These are phyloP conservation scores for Nakazawaea wyomingensis DNA, from an alignment of 805 yeast genomes.

Conservation along the genomic window DNA sequence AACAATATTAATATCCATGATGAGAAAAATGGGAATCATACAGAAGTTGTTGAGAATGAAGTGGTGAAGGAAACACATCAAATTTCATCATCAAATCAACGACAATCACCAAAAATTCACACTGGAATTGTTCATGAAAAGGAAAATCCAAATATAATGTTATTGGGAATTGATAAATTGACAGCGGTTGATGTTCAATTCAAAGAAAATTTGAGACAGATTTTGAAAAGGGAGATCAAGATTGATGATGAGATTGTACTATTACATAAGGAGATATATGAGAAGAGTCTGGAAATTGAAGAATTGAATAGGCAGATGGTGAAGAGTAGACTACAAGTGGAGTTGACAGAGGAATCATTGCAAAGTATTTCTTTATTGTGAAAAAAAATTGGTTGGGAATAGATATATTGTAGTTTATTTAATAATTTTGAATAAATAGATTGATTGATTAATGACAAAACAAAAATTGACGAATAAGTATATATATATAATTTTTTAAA, in stretches of 20 bases:
- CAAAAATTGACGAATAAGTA: too few species aligned
- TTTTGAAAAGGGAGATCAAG: slow-evolving; percentile 15
- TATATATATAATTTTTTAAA: too few species aligned
- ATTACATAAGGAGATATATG: slow-evolving; percentile 17
- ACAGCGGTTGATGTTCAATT: background rate
- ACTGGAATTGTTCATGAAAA: too few species aligned
- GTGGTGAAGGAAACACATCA: too few species aligned
- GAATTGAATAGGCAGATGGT: slow-evolving; percentile 22
- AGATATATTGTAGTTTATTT: too few species aligned
- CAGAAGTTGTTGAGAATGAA: background rate
- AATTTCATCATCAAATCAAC: too few species aligned
- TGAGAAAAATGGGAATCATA: too few species aligned
- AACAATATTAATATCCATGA: too few species aligned
- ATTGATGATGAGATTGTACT: slow-evolving; percentile 22
- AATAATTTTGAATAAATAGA: too few species aligned
- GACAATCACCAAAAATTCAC: too few species aligned
- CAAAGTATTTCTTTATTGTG: slow-evolving; percentile 9
- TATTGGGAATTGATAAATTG: slow-evolving; percentile 8
- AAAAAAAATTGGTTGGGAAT: too few species aligned
- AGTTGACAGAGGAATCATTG: slow-evolving; percentile 27
- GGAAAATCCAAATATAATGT: background rate
- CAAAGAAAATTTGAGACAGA: background rate
- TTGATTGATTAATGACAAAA: too few species aligned
- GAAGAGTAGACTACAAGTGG: slow-evolving; percentile 28
- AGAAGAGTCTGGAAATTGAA: slow-evolving; percentile 23